These are phyloP conservation scores for Trametes pubescens DNA, from an alignment of 1,284 basidiomycete species.

Conservation along the genomic window DNA sequence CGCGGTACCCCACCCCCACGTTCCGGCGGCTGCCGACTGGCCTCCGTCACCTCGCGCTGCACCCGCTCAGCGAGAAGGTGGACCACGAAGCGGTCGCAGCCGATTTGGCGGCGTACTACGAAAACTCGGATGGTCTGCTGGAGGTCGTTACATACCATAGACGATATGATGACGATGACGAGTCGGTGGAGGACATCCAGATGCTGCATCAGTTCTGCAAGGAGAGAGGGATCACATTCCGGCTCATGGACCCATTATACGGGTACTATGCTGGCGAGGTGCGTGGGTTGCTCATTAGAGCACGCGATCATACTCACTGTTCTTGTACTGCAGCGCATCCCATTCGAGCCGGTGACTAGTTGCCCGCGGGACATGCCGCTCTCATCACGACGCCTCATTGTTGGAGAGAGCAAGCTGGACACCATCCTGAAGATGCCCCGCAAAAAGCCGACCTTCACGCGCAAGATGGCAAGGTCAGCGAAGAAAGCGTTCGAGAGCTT, in stretches of 20 bases:
- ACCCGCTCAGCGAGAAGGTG: conserved; percentile 7
- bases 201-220: conserved; percentile 21
- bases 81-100: conserved; percentile 11
- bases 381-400: not conserved
- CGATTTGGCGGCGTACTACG: conserved; percentile 13
- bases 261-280: conserved; percentile 25
- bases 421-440: conserved; percentile 3
- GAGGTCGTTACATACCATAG: conserved; percentile 19
- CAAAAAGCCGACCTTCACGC: conserved; percentile 10
- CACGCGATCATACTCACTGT: not conserved
- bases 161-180: conserved; percentile 17
- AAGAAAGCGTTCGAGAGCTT: conserved; percentile 15
- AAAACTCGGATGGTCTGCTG: not conserved
- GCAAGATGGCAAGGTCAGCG: conserved; percentile 9
- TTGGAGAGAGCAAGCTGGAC: not conserved
- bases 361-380: conserved; percentile 6
- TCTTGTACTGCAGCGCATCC: conserved; percentile 2
- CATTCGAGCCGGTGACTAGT: conserved; percentile 4
- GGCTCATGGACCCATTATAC: conserved; percentile 20
- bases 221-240: conserved; percentile 11
- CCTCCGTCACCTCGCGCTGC: conserved; percentile 15
- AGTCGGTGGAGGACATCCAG: conserved; percentile 14
- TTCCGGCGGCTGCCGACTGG: conserved; percentile 15
- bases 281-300: not conserved
- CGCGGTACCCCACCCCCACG: conserved; percentile 17